Evolutionary conservation across 352 stramenopile species (phyloP).

Genomic region (Pythium insidiosum): DNA sequence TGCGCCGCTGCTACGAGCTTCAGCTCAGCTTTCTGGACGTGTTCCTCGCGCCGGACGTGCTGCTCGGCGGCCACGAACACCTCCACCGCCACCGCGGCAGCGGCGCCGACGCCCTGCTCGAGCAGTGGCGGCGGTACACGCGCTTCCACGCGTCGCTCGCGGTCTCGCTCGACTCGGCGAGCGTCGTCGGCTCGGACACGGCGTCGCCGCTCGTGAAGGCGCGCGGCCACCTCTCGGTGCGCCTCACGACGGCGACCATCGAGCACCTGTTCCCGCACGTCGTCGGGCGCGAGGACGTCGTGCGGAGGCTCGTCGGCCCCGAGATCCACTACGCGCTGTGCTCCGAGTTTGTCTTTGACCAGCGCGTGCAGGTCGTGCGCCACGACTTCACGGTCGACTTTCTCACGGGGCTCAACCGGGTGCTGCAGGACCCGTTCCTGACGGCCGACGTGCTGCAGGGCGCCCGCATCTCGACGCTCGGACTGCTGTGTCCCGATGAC

Average conservation of each 20-base stretch:
- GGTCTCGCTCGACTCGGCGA: conserved; percentile 19
- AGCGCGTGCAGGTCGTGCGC: conserved; percentile 33
- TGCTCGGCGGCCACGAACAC: conserved; percentile 24
- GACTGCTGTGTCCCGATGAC: conserved; percentile 1
- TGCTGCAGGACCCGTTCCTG: conserved; percentile 16
- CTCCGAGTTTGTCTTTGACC: conserved; percentile 51
- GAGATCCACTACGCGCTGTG: conserved; percentile 44
- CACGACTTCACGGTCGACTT: conserved; percentile 56
- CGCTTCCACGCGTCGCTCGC: conserved; percentile 36
- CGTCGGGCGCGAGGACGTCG: conserved; percentile 37
- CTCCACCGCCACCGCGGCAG: too few relatives aligned
- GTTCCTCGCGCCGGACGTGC: conserved; percentile 40
- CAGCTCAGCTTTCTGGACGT: conserved; percentile 38
- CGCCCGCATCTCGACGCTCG: conserved; percentile 3
- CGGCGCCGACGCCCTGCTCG: conserved; percentile 30
- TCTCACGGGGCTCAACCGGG: conserved; percentile 27
- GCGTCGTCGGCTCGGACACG: conserved; percentile 33
- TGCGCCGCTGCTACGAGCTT: conserved; percentile 38
- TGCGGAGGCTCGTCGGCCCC: conserved; percentile 43
- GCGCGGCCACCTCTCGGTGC: conserved; percentile 27
- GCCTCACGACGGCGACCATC: conserved; percentile 42
- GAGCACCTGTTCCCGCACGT: conserved; percentile 64
- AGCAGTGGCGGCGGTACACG: conserved; percentile 61
- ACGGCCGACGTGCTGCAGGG: conserved; percentile 7
- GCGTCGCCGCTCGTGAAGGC: conserved; percentile 45